phyloP scores from a whole-genome alignment of 2,329 filamentous ascomycete genomes.

The Talaromyces albobiverticillius region DNA sequence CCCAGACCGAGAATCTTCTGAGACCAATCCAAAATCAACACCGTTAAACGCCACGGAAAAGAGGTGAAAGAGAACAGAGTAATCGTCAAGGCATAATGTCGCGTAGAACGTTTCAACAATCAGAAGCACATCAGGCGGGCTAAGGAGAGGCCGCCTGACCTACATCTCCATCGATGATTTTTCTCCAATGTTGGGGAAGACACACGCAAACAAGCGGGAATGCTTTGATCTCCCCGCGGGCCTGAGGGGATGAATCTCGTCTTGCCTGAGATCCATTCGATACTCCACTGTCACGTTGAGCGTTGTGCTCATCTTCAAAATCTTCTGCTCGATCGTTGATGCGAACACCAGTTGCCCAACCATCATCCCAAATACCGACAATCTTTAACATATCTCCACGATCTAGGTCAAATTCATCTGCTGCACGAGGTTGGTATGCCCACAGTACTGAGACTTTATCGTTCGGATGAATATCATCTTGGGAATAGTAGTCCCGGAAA shows the following conservation, averaged over 20 bases:
- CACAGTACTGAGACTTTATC: conserved; percentile 89
- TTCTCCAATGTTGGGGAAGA: conserved; percentile 91
- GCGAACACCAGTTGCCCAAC: conserved; percentile 92
- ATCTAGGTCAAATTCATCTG: conserved; percentile 89
- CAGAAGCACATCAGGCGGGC: conserved; percentile 17
- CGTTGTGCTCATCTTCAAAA: conserved; percentile 72
- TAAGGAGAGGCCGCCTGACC: conserved; percentile 24
- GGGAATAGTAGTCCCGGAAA: conserved; percentile 98
- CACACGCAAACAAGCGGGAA: conserved; percentile 97
- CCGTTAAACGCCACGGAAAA: conserved; percentile 16
- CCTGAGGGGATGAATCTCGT: conserved; percentile 59
- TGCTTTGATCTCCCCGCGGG: conserved; percentile 85
- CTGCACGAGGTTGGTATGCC: conserved; percentile 93
- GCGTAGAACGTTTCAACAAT: conserved; percentile 21
- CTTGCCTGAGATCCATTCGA: conserved; percentile 66
- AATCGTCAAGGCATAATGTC: conserved; percentile 38
- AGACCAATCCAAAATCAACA: conserved; percentile 10
- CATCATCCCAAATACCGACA: conserved; percentile 98
- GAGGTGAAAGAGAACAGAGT: conserved; percentile 22
- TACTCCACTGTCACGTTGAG: conserved; percentile 89
- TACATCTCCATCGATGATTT: conserved; percentile 85
- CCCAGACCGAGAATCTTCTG: conserved; percentile 1
- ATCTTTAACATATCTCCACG: conserved; percentile 98
- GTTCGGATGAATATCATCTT: conserved; percentile 89
- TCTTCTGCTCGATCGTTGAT: conserved; percentile 81